These are phyloP conservation scores for Paracoccidioides lutzii DNA, from an alignment of 2,329 filamentous ascomycete genomes.

Conservation along the genomic window DNA sequence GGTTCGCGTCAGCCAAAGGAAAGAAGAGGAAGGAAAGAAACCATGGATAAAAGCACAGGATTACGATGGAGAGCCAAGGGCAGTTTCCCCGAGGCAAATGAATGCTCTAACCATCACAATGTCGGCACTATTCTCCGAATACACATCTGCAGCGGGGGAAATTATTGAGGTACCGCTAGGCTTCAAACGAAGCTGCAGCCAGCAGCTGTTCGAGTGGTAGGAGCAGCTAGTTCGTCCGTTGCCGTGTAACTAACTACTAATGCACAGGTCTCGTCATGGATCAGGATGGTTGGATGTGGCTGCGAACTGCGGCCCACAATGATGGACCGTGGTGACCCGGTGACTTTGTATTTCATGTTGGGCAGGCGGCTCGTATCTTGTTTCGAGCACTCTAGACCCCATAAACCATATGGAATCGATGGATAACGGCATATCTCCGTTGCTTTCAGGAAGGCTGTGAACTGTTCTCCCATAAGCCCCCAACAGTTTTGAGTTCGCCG, in stretches of 20 bases:
- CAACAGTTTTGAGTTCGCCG: no score
- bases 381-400: not conserved
- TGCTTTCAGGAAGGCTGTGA: not conserved
- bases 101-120: not conserved
- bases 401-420: not conserved
- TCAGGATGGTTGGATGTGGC: not conserved
- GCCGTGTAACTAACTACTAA: not conserved
- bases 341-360: not conserved
- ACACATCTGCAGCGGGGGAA: not conserved
- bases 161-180: not conserved
- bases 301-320: not conserved
- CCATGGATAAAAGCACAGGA: not conserved
- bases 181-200: not conserved
- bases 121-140: not conserved
- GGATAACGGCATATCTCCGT: not conserved
- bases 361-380: no score
- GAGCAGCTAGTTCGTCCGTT: not conserved
- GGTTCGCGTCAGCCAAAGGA: no score
- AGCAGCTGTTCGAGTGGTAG: not conserved
- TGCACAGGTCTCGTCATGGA: not conserved
- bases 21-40: not conserved
- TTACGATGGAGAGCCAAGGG: not conserved
- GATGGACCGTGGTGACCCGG: not conserved
- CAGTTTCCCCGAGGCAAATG: not conserved
- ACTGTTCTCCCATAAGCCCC: no score